Conservation (phyloP, 371 early-diverging fungal species). For the Lichtheimia ramosa region DNA sequence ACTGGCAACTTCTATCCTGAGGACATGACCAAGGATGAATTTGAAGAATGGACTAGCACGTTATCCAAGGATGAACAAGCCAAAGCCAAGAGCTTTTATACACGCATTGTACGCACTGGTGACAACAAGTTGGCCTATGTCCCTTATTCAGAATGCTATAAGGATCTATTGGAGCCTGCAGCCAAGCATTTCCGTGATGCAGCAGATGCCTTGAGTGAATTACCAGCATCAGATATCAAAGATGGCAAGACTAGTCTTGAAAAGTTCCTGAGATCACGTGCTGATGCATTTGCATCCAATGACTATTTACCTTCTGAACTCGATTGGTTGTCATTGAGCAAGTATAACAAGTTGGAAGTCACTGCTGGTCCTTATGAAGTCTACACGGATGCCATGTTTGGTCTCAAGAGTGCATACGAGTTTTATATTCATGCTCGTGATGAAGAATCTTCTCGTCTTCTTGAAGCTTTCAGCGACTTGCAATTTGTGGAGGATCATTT, state of each 20-base stretch:
- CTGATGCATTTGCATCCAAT: conserved; percentile 63
- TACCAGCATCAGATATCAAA: conserved; percentile 3
- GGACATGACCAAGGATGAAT: conserved; percentile 73
- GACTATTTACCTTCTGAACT: conserved; percentile 72
- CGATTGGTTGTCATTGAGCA: conserved; percentile 71
- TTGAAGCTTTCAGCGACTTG: conserved; percentile 73
- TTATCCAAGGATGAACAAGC: conserved; percentile 45
- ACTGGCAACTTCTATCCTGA: conserved; percentile 79
- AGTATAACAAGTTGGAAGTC: conserved; percentile 60
- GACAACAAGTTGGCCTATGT: conserved; percentile 39
- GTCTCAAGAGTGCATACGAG: conserved; percentile 72
- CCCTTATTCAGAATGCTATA: conserved; percentile 65
- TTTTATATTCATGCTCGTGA: conserved; percentile 78
- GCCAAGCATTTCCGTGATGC: conserved; percentile 60
- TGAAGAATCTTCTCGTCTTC: conserved; percentile 55
- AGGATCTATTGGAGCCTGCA: conserved; percentile 62
- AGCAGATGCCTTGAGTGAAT: conserved; percentile 52
- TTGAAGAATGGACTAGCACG: conserved; percentile 56
- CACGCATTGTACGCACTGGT: conserved; percentile 50
- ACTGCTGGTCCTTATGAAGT: conserved; percentile 82
- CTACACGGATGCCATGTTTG: conserved; percentile 73
- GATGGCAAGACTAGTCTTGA: conserved; percentile 47
- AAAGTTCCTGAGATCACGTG: conserved; percentile 62
- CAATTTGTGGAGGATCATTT: conserved; percentile 71
- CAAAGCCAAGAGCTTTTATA: conserved; percentile 72